Conservation (phyloP, 2,329 filamentous ascomycete species). For the Botrytis medusae region DNA sequence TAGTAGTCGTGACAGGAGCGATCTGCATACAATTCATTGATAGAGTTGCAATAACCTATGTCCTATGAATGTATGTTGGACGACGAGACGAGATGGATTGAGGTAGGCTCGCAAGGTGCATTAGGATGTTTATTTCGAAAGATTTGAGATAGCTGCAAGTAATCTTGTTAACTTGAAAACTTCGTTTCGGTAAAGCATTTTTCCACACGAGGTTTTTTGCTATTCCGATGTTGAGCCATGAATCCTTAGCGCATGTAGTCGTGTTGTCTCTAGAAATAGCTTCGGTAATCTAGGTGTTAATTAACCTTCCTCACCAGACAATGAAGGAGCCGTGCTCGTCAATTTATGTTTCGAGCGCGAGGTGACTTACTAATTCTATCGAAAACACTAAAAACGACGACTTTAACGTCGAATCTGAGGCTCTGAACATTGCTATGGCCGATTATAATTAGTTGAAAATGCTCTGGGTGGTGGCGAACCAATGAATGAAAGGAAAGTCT, state of each 20-base stretch:
- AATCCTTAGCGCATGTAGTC: background rate
- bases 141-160: background rate
- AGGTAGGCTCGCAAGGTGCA: background rate
- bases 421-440: background rate
- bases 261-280: background rate
- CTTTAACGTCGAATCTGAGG: background rate
- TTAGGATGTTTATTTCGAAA: background rate
- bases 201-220: background rate
- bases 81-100: background rate
- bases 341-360: too few relatives aligned
- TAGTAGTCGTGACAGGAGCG: background rate
- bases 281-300: background rate
- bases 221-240: background rate
- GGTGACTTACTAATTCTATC: background rate
- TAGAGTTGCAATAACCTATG: background rate
- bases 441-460: background rate
- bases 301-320: background rate
- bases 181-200: background rate
- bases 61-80: background rate
- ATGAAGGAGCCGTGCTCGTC: background rate
- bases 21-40: background rate
- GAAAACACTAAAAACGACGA: background rate
- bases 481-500: background rate
- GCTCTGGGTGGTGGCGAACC: background rate
- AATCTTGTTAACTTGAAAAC: background rate